Base-by-base conservation (phyloP, 1,284 basidiomycete genomes). In the Anthracocystis panici-leucophaei region DNA sequence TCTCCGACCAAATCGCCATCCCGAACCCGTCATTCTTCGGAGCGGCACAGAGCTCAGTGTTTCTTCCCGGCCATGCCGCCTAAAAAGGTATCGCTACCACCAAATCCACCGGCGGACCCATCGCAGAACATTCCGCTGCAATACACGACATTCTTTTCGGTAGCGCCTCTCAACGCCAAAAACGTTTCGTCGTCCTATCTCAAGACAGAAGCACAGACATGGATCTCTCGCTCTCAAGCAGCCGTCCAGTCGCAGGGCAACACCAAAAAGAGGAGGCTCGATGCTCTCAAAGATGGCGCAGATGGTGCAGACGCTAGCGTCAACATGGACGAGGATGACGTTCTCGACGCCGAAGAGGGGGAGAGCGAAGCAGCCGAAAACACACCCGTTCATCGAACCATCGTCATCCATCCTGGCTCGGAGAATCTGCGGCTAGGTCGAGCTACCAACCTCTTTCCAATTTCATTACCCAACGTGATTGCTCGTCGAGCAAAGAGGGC, bases 371-470 rank as follows among this genome's bases (percentile, higher is more conserved):
- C 65, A 33, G 61, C 55, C 14, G 67, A 73, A 33, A 62, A 75
- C 49, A 65, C 68, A 2, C 67, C 75, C 5, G 79, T 73, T 6
- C 55, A 76, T 27, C 68, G 52, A 55, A 88, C 87, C 23, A 86
- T 99, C 63, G 92, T 99, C 41, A 92, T 99, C 61, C 97, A 99
- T 81, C 94, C 93, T 2, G 97, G 97, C 25, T 95, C 95, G 2
- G 89, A 93, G 29, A 91, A 88, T 80, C 87, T 97, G 38, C 91
- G 94, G 29, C 90, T 99, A 51, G 97, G 97, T 27, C 90, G 90
- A 79, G 94, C 95, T 0, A 92, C 91, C n/a, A 95, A 97, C 81
- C 90, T 93, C 29, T 90, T 89, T 38, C 95, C 94, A 11, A 82
- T 91, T 25, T 85, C 89, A 10, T 86, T 96, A 20, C 91, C 92